Evolutionary conservation across 805 yeast genomes (phyloP), one percentile per base, ranked within the genome.

Genomic region (Debaryomyces hansenii): DNA sequence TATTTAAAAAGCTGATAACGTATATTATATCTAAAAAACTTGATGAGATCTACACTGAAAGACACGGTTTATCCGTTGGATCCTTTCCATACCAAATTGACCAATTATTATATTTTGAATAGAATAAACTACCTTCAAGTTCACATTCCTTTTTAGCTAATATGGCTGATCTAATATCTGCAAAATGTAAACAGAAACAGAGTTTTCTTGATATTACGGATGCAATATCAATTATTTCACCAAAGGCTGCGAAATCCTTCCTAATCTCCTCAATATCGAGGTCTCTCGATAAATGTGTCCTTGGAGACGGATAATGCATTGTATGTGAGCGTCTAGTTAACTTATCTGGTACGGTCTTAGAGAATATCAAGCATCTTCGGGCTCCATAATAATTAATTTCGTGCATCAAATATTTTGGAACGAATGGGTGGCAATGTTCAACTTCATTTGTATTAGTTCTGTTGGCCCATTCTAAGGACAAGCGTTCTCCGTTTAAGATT

Each of bases 201-300:
- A 85, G 59, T 54, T 78, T 84, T 44, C 83, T 70, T 1, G 90
- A 84, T 4, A 87, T 71, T n/a, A 85, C 77, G 3, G 94, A 87
- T 1, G 79, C 64, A 2, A 85, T 64, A 34, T 84, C 89, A 11
- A 83, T 63, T 3, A 87, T 72, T 2, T 72, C 70, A 0, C 94
- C 95, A 64, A 74, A 84, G 16, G 54, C 56, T 5, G 59, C 61
- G 53, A 87, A 83, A 55, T 85, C 89, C 21, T 57, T 46, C 33
- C 60, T 64, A 2, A 84, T 63, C 12, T 66, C 72, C 2, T 60
- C 64, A 4, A 81, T 52, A 45, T 80, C 71, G 41, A 86, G 69
- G 3, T 69, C 74, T 5, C 44, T 44, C 0, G 76, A 70, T 31
- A 72, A 75, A 49, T 75, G 72, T 4, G 63, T 51, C 12, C 57